phyloP scores from a whole-genome alignment of 2,329 filamentous ascomycete species.

The Aspergillus persii region DNA sequence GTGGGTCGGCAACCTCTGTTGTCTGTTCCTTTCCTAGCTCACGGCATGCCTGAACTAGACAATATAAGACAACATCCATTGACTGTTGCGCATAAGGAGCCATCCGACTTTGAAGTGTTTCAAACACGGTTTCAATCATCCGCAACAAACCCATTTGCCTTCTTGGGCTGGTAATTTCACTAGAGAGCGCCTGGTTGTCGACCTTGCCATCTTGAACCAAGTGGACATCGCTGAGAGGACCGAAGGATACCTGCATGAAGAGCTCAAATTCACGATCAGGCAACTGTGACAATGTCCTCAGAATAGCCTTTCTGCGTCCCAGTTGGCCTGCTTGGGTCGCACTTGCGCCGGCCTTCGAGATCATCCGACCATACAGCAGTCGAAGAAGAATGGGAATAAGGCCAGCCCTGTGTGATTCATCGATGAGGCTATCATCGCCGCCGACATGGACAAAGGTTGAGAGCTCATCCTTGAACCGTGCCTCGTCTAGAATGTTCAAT shows the following conservation, averaged over 20 bases:
- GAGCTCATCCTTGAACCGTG: conserved; percentile 90
- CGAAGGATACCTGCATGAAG: conserved; percentile 80
- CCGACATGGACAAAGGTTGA: conserved; percentile 79
- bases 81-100: conserved; percentile 65
- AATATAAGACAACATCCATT: conserved; percentile 77
- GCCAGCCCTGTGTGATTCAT: conserved; percentile 66
- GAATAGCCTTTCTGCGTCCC: conserved; percentile 68
- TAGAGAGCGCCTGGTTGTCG: conserved; percentile 54
- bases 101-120: conserved; percentile 75
- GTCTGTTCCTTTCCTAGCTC: conserved; percentile 37
- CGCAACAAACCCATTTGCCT: conserved; percentile 90
- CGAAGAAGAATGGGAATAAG: conserved; percentile 85
- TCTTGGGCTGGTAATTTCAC: conserved; percentile 63
- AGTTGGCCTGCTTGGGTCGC: conserved; percentile 79
- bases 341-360: conserved; percentile 73
- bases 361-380: conserved; percentile 83
- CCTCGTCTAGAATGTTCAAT: conserved; percentile 82
- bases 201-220: conserved; percentile 54
- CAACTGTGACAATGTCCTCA: conserved; percentile 78
- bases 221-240: conserved; percentile 61
- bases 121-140: conserved; percentile 84
- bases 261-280: conserved; percentile 69
- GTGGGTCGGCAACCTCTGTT: conserved; percentile 24
- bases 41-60: conserved; percentile 68
- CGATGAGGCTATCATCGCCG: conserved; percentile 62